Evolutionary conservation across 2,329 filamentous ascomycete species (phyloP).

Genomic region (Xenoacremonium recifei): DNA sequence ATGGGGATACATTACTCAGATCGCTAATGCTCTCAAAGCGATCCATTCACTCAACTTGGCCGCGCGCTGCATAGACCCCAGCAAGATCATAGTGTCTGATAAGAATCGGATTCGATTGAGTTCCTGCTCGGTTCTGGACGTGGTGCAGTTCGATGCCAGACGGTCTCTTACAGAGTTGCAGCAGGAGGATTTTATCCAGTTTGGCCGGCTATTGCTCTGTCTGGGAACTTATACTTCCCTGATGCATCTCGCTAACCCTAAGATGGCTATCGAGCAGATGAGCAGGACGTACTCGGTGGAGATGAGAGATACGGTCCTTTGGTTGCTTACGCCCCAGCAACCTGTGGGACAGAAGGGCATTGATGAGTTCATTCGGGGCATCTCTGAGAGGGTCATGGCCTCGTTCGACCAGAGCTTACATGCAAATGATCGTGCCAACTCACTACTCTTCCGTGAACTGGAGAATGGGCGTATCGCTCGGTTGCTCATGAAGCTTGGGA

Average conservation of each 20-base stretch:
- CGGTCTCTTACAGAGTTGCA: conserved; percentile 74
- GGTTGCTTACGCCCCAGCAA: conserved; percentile 71
- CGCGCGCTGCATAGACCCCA: conserved; percentile 80
- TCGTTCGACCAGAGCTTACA: conserved; percentile 79
- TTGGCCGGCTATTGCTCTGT: conserved; percentile 81
- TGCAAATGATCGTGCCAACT: conserved; percentile 70
- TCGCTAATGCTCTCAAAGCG: conserved; percentile 81
- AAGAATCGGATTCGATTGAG: conserved; percentile 88
- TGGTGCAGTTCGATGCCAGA: conserved; percentile 75
- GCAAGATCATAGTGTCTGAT: conserved; percentile 85
- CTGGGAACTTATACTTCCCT: conserved; percentile 69
- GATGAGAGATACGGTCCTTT: conserved; percentile 75
- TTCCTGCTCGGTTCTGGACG: conserved; percentile 85
- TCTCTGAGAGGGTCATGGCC: conserved; percentile 73
- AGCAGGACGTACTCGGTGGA: conserved; percentile 74
- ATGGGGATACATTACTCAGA: conserved; percentile 91
- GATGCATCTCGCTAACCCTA: conserved; percentile 56
- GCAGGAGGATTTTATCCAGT: conserved; percentile 80
- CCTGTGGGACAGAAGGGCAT: conserved; percentile 64
- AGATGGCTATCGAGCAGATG: conserved; percentile 73
- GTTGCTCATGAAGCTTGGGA: conserved; percentile 76
- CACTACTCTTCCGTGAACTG: conserved; percentile 73
- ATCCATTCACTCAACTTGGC: conserved; percentile 82
- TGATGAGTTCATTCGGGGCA: conserved; percentile 74
- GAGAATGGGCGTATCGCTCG: conserved; percentile 87